Base-by-base conservation (phyloP, 2,329 filamentous ascomycete species). In the Ceratocystiopsis brevicomis region DNA sequence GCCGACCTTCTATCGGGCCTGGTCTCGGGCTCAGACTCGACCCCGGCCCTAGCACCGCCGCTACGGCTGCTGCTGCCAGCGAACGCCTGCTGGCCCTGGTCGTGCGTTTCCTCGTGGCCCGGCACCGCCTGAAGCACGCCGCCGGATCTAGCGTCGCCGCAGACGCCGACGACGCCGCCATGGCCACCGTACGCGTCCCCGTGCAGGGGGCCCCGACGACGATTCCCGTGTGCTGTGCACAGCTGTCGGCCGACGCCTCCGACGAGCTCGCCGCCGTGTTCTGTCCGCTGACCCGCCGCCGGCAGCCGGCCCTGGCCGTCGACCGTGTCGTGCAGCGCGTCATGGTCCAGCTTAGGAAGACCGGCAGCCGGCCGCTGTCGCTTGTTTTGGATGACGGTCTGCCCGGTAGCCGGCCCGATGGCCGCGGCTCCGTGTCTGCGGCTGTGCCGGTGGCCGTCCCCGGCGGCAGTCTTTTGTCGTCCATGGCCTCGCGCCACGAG, bases 251-350 rank as follows among this genome's bases (percentile, higher is more conserved):
- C 8, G 68, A 75, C 47, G 61, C 66, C 11, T 62, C 62, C 3
- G 56, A 64, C 18, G 65, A 68, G 47, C 55, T 75, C 12, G 59
- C 65, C 17, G 58, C 56, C 40, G 61, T 59, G 9, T 74, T 74
- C 47, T 75, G 71, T 50, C 59, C 64, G 3, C 53, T 73, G 3
- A 57, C 62, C 6, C 60, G 69, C 48, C 59, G 56, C 41, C 56
- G 53, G 10, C 59, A 64, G 19, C 53, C 54, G 15, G 52, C 58
- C 3, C 53, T 74, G 17, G 56, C 59, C 16, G 56, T 61, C 30
- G 64, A 71, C 16, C 56, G 55, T 36, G 61, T 74, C 9, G 52
- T 65, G 8, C 60, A 67, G 44, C 61, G 61, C 17, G 61, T 73
- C 21, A 62, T 71, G 55, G 53, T 55, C 4, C 56, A 43, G 14